Conservation (phyloP, 106 monocot species). For the Acanthochlamys bracteata region DNA sequence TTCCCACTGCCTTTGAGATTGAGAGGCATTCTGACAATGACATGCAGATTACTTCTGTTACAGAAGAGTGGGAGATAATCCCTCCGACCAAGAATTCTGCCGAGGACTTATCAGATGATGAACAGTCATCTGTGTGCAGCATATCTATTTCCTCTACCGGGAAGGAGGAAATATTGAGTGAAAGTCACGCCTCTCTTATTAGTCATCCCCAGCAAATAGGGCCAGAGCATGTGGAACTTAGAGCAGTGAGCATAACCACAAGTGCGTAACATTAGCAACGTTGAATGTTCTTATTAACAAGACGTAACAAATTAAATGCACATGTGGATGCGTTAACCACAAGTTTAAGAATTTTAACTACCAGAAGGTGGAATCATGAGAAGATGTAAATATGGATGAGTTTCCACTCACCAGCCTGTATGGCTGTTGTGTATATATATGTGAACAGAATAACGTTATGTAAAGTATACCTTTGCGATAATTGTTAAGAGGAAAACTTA, state of each 20-base stretch:
- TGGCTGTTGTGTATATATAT: neutral
- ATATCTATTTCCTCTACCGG: slow-evolving; percentile 13
- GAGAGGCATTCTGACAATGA: slow-evolving; percentile 18
- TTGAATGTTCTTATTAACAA: neutral
- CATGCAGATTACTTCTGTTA: slow-evolving; percentile 22
- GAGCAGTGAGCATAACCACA: slow-evolving; percentile 28
- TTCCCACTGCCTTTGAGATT: slow-evolving; percentile 68
- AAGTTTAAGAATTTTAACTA: neutral
- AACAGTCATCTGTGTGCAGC: slow-evolving; percentile 8
- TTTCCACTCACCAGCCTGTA: neutral
- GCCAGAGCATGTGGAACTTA: slow-evolving; percentile 23
- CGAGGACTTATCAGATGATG: slow-evolving; percentile 5
- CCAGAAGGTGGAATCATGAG: neutral
- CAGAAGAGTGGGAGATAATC: slow-evolving; percentile 57
- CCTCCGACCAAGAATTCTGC: neutral
- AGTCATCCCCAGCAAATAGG: slow-evolving; percentile 16
- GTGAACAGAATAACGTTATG: neutral
- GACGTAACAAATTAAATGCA: neutral
- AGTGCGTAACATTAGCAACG: neutral
- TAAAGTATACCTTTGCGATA: too few species aligned
- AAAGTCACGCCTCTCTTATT: slow-evolving; percentile 17
- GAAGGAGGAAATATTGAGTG: slow-evolving; percentile 11
- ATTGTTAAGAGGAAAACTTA: too few species aligned
- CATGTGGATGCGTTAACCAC: too few species aligned
- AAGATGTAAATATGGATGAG: neutral